These are phyloP conservation scores for Echria macrotheca DNA, from an alignment of 495 filamentous ascomycete species.

Conservation along the genomic window DNA sequence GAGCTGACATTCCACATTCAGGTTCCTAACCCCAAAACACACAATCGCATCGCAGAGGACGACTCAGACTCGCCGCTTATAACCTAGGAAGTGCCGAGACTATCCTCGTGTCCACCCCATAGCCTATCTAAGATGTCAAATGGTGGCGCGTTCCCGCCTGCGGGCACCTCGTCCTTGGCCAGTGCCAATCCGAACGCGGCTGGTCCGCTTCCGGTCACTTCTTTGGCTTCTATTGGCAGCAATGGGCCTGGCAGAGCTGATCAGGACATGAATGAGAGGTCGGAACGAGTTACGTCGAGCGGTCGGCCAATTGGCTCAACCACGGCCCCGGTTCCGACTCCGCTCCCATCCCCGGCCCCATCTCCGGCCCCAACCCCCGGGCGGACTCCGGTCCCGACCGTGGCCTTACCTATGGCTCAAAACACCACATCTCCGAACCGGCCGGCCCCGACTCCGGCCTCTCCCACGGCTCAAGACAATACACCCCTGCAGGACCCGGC, in stretches of 20 bases:
- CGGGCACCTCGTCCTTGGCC: conserved; percentile 6
- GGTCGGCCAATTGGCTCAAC: conserved; percentile 3
- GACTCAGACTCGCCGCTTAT: conserved; percentile 3
- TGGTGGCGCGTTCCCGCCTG: conserved; percentile 1
- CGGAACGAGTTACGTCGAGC: conserved; percentile 3
- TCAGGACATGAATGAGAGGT: conserved; percentile 3
- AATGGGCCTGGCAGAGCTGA: conserved; percentile 7
- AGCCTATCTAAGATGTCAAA: conserved; percentile 8
- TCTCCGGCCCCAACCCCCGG: not conserved
- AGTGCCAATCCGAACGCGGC: conserved; percentile 1
- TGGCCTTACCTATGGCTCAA: not conserved
- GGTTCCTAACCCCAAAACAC: not conserved
- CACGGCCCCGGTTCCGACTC: not conserved
- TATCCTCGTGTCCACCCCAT: not conserved
- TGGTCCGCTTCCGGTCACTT: conserved; percentile 4
- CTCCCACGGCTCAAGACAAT: no score
- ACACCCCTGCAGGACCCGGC: no score
- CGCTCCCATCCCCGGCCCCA: not conserved
- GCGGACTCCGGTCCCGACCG: not conserved
- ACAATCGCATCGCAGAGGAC: conserved; percentile 2
- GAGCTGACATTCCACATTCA: conserved; percentile 1
- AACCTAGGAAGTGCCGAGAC: conserved; percentile 4
- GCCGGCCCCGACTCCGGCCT: no score
- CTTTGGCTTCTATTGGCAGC: not conserved
- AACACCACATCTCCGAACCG: not conserved